Evolutionary conservation across 129 eudicot genomes (phyloP), one percentile per base, ranked within the genome.

Genomic region (Silybum marianum): DNA sequence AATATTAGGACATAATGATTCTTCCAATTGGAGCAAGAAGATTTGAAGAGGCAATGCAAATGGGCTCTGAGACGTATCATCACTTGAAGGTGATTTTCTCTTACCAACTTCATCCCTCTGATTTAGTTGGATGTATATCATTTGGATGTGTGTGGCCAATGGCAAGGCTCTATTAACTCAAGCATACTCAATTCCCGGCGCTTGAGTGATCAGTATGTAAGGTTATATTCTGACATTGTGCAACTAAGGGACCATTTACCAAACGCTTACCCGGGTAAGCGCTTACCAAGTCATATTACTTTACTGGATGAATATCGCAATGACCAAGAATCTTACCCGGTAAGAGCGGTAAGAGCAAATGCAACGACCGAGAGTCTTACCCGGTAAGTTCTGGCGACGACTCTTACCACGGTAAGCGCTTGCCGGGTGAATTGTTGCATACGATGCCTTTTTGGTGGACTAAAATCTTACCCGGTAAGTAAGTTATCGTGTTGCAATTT

Each of bases 11-110:
- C 81, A 92, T 95, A 73, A 89, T 91, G 97, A 87, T 95, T 84
- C 93, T 95, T 78, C 99, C 99, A 9, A 77, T 88, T 82, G 99
- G 99, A 36, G 97, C 99, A 72, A 91, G 36, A 83, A 92, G 84
- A 77, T 92, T 89, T 81, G 99, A 90, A 87, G 97, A 92, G 89
- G 99, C 99, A 26, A 39, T 95, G 87, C 99, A 89, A 85, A 95
- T 95, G 90, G 99, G 99, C 36, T 82, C 99, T 30, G 99, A 95
- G 84, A 92, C 97, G 30, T 92, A 92, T 89, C 99, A 95, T 88
- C 99, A 92, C 74, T 82, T 95, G 14, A 92, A 95, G 99, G 99
- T 91, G 79, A 82, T 60, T 71, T 74, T 48, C 36, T 77, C 40
- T 21, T 28, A 32, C 73, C 36, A 32, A 48, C 48, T 32, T 63